phyloP scores from a whole-genome alignment of 2,329 filamentous ascomycete species.

The Didymella lethalis region DNA sequence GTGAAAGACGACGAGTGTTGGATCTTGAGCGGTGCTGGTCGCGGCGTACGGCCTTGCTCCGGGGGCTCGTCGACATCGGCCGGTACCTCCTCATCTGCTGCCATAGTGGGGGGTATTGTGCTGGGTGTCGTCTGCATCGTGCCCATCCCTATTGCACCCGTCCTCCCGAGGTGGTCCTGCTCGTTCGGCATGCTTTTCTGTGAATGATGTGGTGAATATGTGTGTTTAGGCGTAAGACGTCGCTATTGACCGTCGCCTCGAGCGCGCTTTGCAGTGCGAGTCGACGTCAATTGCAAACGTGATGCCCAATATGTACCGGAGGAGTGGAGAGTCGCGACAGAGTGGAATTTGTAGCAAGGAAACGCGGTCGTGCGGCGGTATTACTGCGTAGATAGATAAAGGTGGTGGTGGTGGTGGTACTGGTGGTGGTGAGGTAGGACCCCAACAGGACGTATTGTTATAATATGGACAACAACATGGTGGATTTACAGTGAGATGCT shows the following conservation, averaged over 20 bases:
- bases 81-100: constrained; percentile 67
- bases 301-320: constrained; percentile 11
- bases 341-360: constrained; percentile 13
- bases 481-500: constrained; percentile 32
- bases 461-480: constrained; percentile 50
- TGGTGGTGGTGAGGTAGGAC: constrained; percentile 39
- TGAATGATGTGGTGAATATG: constrained; percentile 7
- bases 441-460: constrained; percentile 49
- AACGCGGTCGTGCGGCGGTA: constrained; percentile 13
- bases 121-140: constrained; percentile 45
- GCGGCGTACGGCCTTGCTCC: constrained; percentile 66
- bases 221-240: constrained; percentile 6
- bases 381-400: constrained; percentile 18
- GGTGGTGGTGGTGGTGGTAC: constrained; percentile 32
- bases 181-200: constrained; percentile 46
- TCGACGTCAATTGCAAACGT: constrained; percentile 11
- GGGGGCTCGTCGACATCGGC: constrained; percentile 90
- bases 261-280: constrained; percentile 1
- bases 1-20: constrained; percentile 55
- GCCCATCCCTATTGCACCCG: constrained; percentile 21
- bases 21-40: constrained; percentile 52
- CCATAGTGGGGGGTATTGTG: constrained; percentile 35
- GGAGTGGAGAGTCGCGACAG: constrained; percentile 21
- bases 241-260: constrained; percentile 4
- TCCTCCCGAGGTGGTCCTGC: constrained; percentile 37